These are phyloP conservation scores for Liquidambar formosana DNA, from an alignment of 164 flowering plant genomes.

Conservation along the genomic window DNA sequence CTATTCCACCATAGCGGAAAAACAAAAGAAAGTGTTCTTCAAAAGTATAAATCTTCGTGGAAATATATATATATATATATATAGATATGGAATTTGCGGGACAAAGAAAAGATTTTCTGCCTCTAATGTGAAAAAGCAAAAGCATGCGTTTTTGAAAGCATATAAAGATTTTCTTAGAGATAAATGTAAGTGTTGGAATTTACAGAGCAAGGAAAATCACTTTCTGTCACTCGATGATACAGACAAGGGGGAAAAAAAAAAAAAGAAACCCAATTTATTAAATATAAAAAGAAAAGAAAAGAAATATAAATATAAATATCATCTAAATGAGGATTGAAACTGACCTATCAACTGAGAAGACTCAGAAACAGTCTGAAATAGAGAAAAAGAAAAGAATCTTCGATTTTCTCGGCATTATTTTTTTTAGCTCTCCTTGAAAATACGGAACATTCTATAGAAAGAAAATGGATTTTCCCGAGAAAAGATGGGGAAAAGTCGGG, in stretches of 20 bases:
- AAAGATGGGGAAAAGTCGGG: background rate
- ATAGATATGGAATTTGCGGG: too few relatives aligned
- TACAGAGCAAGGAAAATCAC: too few relatives aligned
- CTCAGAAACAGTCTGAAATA: background rate
- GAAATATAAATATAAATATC: background rate
- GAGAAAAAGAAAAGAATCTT: background rate
- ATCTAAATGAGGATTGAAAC: background rate
- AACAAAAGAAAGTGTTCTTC: background rate
- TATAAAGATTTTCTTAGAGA: background rate
- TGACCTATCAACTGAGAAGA: background rate
- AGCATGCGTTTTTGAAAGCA: background rate
- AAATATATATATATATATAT: too few relatives aligned
- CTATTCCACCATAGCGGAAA: background rate
- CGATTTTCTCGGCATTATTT: background rate
- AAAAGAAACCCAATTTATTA: too few relatives aligned
- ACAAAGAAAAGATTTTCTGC: too few relatives aligned
- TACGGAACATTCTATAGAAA: background rate
- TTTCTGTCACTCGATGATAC: too few relatives aligned
- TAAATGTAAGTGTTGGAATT: too few relatives aligned
- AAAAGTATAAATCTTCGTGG: too few relatives aligned
- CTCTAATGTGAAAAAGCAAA: too few relatives aligned
- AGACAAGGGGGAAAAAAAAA: background rate
- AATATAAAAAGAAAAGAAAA: too few relatives aligned
- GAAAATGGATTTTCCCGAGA: background rate
- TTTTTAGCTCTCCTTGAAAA: background rate